A percentile compares a stretch with the other conserved stretches of the same genome.
Evolutionary conservation across 331 rosid genomes (phyloP).

Genomic region (Malus hybrid): DNA sequence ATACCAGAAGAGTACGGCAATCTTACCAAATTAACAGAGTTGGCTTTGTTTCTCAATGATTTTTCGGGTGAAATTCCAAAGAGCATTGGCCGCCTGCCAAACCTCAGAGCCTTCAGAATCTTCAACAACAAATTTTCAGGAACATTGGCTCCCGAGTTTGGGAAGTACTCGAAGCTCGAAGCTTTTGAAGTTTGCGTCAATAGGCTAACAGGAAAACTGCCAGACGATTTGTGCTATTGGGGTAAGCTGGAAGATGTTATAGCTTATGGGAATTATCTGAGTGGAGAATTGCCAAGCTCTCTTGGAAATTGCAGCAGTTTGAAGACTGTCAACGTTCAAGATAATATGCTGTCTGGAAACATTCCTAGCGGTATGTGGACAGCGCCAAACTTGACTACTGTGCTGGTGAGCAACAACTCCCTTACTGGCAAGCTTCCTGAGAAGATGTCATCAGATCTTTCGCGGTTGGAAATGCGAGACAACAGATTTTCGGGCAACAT

Average conservation of each 20-base stretch:
- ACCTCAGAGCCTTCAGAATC: conserved; percentile 24
- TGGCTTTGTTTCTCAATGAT: conserved; percentile 34
- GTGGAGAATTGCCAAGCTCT: conserved; percentile 58
- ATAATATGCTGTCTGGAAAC: conserved; percentile 46
- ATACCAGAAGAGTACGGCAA: conserved; percentile 59
- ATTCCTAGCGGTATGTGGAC: conserved; percentile 72
- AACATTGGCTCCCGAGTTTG: conserved; percentile 47
- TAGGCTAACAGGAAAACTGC: conserved; percentile 44
- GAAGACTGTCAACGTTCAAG: conserved; percentile 10
- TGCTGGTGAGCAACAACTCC: conserved; percentile 36
- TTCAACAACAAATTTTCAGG: conserved; percentile 53
- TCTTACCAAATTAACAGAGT: conserved; percentile 30
- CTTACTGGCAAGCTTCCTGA: conserved; percentile 63
- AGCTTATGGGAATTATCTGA: conserved; percentile 36
- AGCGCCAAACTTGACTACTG: conserved; percentile 18
- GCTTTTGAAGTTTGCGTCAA: conserved; percentile 34
- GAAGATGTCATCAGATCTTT: conserved; percentile 31
- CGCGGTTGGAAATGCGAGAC: conserved; percentile 36
- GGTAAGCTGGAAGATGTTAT: conserved; percentile 37
- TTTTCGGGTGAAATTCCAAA: conserved; percentile 56
- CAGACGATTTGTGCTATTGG: conserved; percentile 47
- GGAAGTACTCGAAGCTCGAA: conserved; percentile 36
- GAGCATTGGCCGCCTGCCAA: conserved; percentile 45
- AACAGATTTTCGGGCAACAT: conserved; percentile 60
- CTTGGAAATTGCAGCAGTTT: conserved; percentile 57